Base-by-base conservation (phyloP, 2,329 filamentous ascomycete genomes). In the Gnomoniopsis sp. region DNA sequence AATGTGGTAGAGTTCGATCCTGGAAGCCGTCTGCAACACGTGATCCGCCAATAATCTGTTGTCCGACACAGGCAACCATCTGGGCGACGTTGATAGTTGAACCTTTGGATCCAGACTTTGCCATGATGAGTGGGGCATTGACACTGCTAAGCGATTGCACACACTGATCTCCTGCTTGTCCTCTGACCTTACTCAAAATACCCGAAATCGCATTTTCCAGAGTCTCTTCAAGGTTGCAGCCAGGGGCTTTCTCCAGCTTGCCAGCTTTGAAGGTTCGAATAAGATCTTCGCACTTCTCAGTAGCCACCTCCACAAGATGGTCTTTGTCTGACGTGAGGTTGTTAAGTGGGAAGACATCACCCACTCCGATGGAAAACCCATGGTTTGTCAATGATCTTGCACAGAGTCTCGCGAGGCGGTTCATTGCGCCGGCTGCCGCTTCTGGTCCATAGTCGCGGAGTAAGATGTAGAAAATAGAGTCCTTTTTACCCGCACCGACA, bases 1-100 rank as follows among this genome's bases (percentile, higher is more conserved):
- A 99, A 73, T 99, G 95, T 43, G 95, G 95, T 55, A 99, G 75
- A 58, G 89, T 97, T 68, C 95, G 87, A 72, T 98, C 93, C 71
- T 98, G 93, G 75, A 99, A 99, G 7, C 95, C 95, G 74, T 99
- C 91, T 48, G 91, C 85, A 34, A 99, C 93, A 84, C 95, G 93
- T 69, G 90, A 86, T 51, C 92, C 91, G 61, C 90, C 90, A 68
- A 99, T 98, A 84, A 98, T 97, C 67, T 99, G 95, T 75, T 99
- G 95, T 53, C 95, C 95, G 70, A 99, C 95, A 60, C 93, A 87
- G 58, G 95, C 93, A 71, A 98, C 90, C 95, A 99, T 99, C 77
- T 99, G 95, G 10, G 95, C 95, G 36, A 99, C 95, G 79, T 99
- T 99, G 79, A 99, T 96, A 67, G 91, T 89, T 6, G 92, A 96